These are phyloP conservation scores for Fereydounia khargensis DNA, from an alignment of 1,284 basidiomycete species.

Conservation along the genomic window DNA sequence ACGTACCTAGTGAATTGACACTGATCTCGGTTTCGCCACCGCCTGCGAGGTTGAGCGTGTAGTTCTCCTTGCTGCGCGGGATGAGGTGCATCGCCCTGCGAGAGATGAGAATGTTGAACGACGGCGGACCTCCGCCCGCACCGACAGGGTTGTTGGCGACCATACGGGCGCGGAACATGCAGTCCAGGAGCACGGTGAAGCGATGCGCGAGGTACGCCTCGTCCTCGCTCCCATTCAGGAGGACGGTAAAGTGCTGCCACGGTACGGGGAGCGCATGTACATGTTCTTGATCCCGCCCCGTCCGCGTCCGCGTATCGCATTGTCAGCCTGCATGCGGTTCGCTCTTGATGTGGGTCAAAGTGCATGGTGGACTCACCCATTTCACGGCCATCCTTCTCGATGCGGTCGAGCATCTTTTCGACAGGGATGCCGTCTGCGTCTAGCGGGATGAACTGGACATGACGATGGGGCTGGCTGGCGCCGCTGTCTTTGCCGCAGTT, in stretches of 20 bases:
- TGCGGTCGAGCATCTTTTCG: slow-evolving; percentile 40
- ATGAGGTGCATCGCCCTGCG: slow-evolving; percentile 50
- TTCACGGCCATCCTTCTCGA: slow-evolving; percentile 50
- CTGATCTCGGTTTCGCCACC: no score
- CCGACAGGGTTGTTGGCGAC: neutral
- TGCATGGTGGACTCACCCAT: slow-evolving; percentile 11
- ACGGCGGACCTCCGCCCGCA: slow-evolving; percentile 11
- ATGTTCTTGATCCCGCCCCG: slow-evolving; percentile 9
- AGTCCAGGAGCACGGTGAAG: slow-evolving; percentile 45
- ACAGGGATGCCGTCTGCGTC: slow-evolving; percentile 36
- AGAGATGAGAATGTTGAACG: slow-evolving; percentile 52
- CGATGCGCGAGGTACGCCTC: slow-evolving; percentile 41
- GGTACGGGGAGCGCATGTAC: slow-evolving; percentile 47
- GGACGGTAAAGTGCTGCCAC: slow-evolving; percentile 53
- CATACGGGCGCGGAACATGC: slow-evolving; percentile 40
- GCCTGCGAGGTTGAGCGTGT: no score
- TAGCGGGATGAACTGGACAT: slow-evolving; percentile 48
- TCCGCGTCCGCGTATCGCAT: no score
- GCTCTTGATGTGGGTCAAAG: neutral
- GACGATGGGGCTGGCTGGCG: slow-evolving; percentile 49
- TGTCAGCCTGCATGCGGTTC: no score
- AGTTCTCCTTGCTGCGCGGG: slow-evolving; percentile 41
- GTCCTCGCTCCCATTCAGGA: slow-evolving; percentile 23
- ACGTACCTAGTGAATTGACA: slow-evolving; percentile 40
- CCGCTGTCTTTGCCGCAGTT: slow-evolving; percentile 51